Base-by-base conservation (phyloP, 2,329 filamentous ascomycete species). In the Lanzia echinophila region DNA sequence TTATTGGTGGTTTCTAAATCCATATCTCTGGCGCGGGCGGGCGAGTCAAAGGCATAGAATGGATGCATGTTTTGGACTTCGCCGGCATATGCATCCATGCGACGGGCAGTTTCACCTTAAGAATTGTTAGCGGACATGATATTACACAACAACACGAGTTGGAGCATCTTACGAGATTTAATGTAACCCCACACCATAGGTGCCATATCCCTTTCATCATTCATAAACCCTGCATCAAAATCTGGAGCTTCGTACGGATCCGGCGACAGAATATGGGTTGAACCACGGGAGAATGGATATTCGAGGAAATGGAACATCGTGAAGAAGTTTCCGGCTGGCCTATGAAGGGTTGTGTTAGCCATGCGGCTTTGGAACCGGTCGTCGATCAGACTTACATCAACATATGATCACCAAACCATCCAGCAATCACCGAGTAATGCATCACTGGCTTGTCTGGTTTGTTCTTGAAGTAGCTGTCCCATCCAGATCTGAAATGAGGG, bases 371-470 rank as follows among this genome's bases (percentile, higher is more conserved):
- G 15, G 13, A n/a, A n/a, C n/a, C n/a, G 36, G n/a, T 15, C 34
- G 36, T 89, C 83, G 2, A 80, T 88, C 4, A 31, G 42, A 60
- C 73, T 64, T 62, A 75, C 77, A 81, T 78, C 44, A 81, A 69
- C 75, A 80, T 81, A 61, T 81, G 79, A 66, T 82, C 79, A 31
- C 79, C 79, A 32, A 81, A 81, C 62, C 65, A 75, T 58, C 84
- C 84, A 15, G 85, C 74, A 64, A 91, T 90, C 53, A 90, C 81
- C 1, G 79, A 86, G 71, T 91, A 91, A 67, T 91, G 88, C 87
- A 91, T 91, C 42, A 91, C 87, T 0, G 87, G 88, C 76, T 91
- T 91, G 70, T 91, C 87, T 1, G 86, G 86, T 74, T 90, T 90
- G 67, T 91, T 72, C 74, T 89, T 87, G 71, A 91, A 92, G 73